Conservation (phyloP, 192 early-diverging fungal genomes). For the Gonapodya prolifera region DNA sequence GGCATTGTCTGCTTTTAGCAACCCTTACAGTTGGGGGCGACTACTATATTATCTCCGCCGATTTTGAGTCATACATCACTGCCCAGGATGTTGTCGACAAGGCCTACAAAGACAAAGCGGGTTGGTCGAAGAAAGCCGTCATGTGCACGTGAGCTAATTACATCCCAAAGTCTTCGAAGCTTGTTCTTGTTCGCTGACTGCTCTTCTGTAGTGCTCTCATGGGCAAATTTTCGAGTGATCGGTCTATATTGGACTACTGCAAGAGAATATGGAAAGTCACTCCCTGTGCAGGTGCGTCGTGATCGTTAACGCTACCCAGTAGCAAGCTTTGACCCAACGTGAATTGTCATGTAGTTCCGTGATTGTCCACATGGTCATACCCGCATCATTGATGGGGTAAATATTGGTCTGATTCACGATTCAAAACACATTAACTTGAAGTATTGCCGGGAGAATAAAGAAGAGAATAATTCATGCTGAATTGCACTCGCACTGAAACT, state of each 20-base stretch:
- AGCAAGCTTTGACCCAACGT: not conserved
- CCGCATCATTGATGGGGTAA: not conserved
- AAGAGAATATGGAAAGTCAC: constrained; percentile 81
- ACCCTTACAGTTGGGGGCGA: constrained; percentile 64
- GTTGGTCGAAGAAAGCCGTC: constrained; percentile 85
- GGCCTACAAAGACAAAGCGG: constrained; percentile 62
- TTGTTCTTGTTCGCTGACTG: no score
- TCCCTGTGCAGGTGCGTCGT: constrained; percentile 17
- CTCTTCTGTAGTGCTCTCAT: constrained; percentile 48
- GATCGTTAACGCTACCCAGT: not conserved
- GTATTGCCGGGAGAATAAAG: no score
- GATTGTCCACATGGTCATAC: not conserved
- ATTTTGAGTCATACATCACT: constrained; percentile 75
- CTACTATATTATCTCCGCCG: constrained; percentile 72
- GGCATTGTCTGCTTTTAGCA: constrained; percentile 5
- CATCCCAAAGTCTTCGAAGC: no score
- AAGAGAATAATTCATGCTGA: no score
- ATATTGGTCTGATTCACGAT: not conserved
- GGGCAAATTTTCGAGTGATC: constrained; percentile 78
- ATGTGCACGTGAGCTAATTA: no score
- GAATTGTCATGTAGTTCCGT: not conserved
- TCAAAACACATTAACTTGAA: not conserved
- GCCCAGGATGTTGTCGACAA: constrained; percentile 69
- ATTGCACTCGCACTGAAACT: no score
- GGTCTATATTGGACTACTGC: constrained; percentile 85